Percentiles rank a stretch among this genome's conserved stretches.
Evolutionary conservation across 768 basidiomycete species (phyloP).

Genomic region (Lactifluus pinguis): DNA sequence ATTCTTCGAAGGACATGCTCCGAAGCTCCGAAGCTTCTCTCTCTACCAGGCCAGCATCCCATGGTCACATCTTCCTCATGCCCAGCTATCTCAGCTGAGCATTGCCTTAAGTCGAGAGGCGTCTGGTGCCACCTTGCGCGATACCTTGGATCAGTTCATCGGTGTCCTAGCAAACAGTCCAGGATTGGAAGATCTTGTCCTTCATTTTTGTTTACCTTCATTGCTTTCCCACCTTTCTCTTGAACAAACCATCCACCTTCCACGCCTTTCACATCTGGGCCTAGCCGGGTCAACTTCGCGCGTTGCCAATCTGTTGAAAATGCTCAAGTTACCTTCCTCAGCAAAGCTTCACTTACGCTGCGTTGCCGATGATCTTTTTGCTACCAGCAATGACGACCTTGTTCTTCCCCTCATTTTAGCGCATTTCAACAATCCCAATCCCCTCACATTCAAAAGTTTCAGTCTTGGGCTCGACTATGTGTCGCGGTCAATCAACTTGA

Average conservation of each 20-base stretch:
- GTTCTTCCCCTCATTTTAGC: not conserved
- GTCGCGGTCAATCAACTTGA: not conserved
- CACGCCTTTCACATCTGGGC: not conserved
- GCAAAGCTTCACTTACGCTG: not conserved
- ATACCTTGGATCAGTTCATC: not conserved
- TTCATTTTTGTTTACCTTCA: not conserved
- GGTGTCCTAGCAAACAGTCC: not conserved
- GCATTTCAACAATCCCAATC: not conserved
- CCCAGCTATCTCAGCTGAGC: constrained; percentile 1
- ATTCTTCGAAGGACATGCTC: not conserved
- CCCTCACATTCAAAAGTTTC: not conserved
- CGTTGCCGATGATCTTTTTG: not conserved
- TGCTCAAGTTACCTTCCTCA: not conserved
- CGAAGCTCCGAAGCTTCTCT: not conserved
- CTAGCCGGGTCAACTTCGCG: not conserved
- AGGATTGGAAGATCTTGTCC: not conserved
- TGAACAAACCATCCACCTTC: not conserved
- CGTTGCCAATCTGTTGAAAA: not conserved
- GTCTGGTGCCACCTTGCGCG: not conserved
- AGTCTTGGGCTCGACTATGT: not conserved
- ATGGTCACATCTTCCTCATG: constrained; percentile 1
- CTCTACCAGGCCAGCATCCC: not conserved
- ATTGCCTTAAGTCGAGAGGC: not conserved
- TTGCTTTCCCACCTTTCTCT: not conserved
- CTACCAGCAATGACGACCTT: not conserved